Conservation (phyloP, 495 filamentous ascomycete species). For the Pseudoneurospora amorphoporcata region DNA sequence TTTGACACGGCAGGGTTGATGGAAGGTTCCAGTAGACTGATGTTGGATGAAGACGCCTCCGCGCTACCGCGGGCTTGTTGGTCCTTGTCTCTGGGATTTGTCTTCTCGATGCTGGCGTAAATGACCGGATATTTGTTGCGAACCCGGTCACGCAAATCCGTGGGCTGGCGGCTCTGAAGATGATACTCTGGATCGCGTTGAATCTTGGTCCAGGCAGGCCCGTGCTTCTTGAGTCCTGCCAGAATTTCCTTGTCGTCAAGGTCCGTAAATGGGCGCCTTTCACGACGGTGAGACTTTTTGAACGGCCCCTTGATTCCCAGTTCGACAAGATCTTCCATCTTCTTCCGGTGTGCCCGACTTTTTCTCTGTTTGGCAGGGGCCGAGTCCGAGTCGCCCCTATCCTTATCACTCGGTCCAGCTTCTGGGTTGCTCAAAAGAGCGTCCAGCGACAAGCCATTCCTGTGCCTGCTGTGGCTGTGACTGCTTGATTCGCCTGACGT, state of each 20-base stretch:
- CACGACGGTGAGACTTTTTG: conserved; percentile 42
- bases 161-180: conserved; percentile 56
- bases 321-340: conserved; percentile 43
- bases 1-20: conserved; percentile 28
- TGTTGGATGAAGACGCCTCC: conserved; percentile 14
- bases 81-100: conserved; percentile 31
- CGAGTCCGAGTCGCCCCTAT: conserved; percentile 7
- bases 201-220: conserved; percentile 73
- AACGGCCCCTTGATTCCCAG: conserved; percentile 47
- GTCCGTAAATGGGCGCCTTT: conserved; percentile 54
- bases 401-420: conserved; percentile 14
- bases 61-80: not conserved
- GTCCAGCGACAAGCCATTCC: conserved; percentile 32
- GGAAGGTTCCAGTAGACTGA: conserved; percentile 29
- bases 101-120: conserved; percentile 46
- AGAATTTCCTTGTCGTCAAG: conserved; percentile 71
- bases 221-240: conserved; percentile 62
- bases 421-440: conserved; percentile 38
- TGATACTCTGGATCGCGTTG: conserved; percentile 58
- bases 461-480: conserved; percentile 14
- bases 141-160: conserved; percentile 74
- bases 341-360: conserved; percentile 43
- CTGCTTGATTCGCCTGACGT: conserved; percentile 2
- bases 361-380: conserved; percentile 27
- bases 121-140: conserved; percentile 66